Conservation (phyloP, 2,329 filamentous ascomycete genomes). For the Ceratocystis cacaofunesta region DNA sequence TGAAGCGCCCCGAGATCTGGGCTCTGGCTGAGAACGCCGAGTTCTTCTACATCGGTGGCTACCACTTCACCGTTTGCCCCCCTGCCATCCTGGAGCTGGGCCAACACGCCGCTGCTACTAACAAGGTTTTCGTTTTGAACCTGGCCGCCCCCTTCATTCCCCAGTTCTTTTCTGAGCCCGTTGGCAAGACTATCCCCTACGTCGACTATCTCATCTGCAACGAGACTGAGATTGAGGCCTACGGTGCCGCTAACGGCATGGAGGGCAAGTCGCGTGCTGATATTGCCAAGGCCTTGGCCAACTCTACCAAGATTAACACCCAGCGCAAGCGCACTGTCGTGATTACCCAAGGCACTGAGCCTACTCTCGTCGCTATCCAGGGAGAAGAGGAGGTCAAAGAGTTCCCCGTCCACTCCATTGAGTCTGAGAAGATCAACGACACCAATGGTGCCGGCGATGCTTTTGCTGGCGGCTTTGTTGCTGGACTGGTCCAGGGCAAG, state of each 20-base stretch:
- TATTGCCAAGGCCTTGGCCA: conserved; percentile 73
- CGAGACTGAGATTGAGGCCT: conserved; percentile 83
- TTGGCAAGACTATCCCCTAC: conserved; percentile 76
- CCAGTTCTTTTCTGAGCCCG: conserved; percentile 93
- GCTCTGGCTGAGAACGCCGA: conserved; percentile 75
- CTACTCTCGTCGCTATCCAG: conserved; percentile 71
- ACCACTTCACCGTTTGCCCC: conserved; percentile 92
- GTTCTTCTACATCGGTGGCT: conserved; percentile 86
- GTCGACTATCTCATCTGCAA: conserved; percentile 96
- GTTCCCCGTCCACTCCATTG: conserved; percentile 69
- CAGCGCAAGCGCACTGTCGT: conserved; percentile 74
- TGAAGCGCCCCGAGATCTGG: conserved; percentile 88
- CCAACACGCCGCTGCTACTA: conserved; percentile 71
- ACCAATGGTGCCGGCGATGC: conserved; percentile 95
- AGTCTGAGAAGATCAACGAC: conserved; percentile 69
- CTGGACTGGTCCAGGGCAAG: conserved; percentile 77
- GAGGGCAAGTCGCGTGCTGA: conserved; percentile 63
- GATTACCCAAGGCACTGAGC: conserved; percentile 86
- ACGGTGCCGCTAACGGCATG: conserved; percentile 67
- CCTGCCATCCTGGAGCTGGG: conserved; percentile 79
- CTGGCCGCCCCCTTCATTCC: conserved; percentile 91
- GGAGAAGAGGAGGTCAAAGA: conserved; percentile 55
- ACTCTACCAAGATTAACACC: conserved; percentile 81
- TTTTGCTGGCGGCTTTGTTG: conserved; percentile 86
- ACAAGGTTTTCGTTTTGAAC: conserved; percentile 87